Base-by-base conservation (phyloP, 176 grass and related monocot genomes). In the Oryza coarctata region DNA sequence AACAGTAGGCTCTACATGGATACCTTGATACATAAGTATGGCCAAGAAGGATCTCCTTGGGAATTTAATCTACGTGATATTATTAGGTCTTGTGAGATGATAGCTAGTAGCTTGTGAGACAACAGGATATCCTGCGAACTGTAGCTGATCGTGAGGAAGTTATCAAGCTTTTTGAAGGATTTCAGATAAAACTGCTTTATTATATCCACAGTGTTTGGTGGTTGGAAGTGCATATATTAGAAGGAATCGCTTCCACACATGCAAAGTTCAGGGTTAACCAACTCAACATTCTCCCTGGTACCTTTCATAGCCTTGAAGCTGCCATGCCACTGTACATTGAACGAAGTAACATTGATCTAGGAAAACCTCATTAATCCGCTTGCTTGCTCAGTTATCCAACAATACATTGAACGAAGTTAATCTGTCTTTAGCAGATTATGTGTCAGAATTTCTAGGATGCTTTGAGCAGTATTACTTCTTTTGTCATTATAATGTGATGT, bases 61-160 rank as follows among this genome's bases (percentile, higher is more conserved):
- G 94, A 97, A 84, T 97, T 97, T 83, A 97, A 97, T 84, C 90
- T 97, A 27, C 94, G 94, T 89, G 94, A 97, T 83, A 93, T 97
- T 73, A 86, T 91, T 57, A 87, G 94, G 65, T 94, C 94, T 30
- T 97, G 94, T 80, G 44, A 92, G 52, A 94, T 97, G 74, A 92
- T 94, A 66, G 63, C 82, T 91, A 73, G 34, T 83, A n/a, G 83
- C 86, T 29, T 47, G 44, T 47, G 44, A 15, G 44, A 17, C 44
- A 47, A 15, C 44, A 47, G 44, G 44, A 47, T 47, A 47, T 47
- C 57, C 23, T 97, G 94, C 86, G 94, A 40, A 97, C 92, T 63
- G 61, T 40, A 26, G 84, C 66, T 83, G 94, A 97, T 68, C 80
- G 94, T 4, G 47, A 87, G 62, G 88, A 97, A 92, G 94, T 97